Base-by-base conservation (phyloP, 371 early-diverging fungal species). In the Choanephora cucurbitarum region DNA sequence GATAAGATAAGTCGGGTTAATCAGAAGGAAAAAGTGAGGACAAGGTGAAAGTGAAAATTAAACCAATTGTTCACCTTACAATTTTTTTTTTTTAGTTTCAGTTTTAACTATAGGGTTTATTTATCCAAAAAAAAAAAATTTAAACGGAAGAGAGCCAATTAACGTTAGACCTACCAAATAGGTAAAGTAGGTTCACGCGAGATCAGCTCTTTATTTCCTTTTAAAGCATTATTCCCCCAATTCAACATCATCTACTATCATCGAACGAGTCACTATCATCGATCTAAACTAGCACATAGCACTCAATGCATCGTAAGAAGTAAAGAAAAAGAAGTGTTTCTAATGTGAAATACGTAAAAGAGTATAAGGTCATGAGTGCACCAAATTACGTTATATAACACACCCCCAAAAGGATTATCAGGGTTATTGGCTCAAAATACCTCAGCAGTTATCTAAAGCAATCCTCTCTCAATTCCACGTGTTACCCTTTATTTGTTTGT, bases 1-100 rank as follows among this genome's bases (percentile, higher is more conserved):
- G 56, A 47, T 48, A 41, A 53, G 54, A 53, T 54, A 54, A 54
- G 53, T 53, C 53, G 53, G 46, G 21, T 54, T 44, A 34, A n/a
- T 24, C 19, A 34, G 43, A 5, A 5, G 7, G 7, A 28, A 28
- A 28, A 28, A 28, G 7, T 5, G 28, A 28, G 28, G 28, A 28
- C 28, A 28, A 7, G 7, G 5, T 5, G 28, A 28, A 28, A 5
- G 7, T 6, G 37, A 37, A 9, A 37, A 37, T 9, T 37, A 37
- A 11, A 37, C 37, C 37, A 37, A 37, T 37, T 37, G 37, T 11
- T 37, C 37, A 37, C 10, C 32, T 37, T 11, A 37, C 9, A 14
- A 14, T 37, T 37, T 37, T 13, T 37, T 37, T 37, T 37, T 37
- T 37, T 13, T 37, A 6, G 37, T 2, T 37, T 2, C 7, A 37